Conservation (phyloP, 2,329 filamentous ascomycete genomes). For the Alternaria sp. region DNA sequence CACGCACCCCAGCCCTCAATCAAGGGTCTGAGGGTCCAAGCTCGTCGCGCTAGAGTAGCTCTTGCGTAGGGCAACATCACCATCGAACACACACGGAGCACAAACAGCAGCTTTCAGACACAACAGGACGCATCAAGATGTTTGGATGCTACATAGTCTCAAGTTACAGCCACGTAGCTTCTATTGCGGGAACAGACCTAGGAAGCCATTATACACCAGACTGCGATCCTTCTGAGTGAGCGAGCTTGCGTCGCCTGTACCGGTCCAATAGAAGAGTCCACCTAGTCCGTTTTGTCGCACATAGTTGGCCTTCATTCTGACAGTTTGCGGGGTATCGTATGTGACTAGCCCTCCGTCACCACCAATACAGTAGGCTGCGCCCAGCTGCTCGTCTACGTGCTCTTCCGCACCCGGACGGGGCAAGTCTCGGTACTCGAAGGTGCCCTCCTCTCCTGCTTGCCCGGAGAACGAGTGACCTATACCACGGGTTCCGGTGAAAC, state of each 20-base stretch:
- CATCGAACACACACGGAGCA: constrained; percentile 14
- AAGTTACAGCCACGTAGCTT: neutral
- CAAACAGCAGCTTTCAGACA: neutral
- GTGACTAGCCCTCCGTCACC: constrained; percentile 80
- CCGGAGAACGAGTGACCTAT: constrained; percentile 69
- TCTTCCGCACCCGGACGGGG: constrained; percentile 71
- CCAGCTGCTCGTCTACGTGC: constrained; percentile 70
- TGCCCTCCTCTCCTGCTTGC: constrained; percentile 68
- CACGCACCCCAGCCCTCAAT: constrained; percentile 6
- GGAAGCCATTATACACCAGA: constrained; percentile 68
- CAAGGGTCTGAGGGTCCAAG: constrained; percentile 24
- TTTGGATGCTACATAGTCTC: neutral
- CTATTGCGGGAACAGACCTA: constrained; percentile 57
- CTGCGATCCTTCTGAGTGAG: constrained; percentile 60
- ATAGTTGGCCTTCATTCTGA: constrained; percentile 77
- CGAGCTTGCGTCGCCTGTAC: constrained; percentile 70
- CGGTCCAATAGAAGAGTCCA: constrained; percentile 84
- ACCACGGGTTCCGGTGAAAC: constrained; percentile 72
- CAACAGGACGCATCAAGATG: neutral
- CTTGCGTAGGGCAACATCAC: neutral
- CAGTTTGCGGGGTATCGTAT: constrained; percentile 81
- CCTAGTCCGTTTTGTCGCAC: constrained; percentile 76
- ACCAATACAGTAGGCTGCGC: constrained; percentile 76
- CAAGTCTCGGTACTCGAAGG: constrained; percentile 77
- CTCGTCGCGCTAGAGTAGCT: constrained; percentile 19